Evolutionary conservation across 176 grass and related monocot genomes (phyloP), one percentile per base, ranked within the genome.

Genomic region (Oryza australiensis): DNA sequence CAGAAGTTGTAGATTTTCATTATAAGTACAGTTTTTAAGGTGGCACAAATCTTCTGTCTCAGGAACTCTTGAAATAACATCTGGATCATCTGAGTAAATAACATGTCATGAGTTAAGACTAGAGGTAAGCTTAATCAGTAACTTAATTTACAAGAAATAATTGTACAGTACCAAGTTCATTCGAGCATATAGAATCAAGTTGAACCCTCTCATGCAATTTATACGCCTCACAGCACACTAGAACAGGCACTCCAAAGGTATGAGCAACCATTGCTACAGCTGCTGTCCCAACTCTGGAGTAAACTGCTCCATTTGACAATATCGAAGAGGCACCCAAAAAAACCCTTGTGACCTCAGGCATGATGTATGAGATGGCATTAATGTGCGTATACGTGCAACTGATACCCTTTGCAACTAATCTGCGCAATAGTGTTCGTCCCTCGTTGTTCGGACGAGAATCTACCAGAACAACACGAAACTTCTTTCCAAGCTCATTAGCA

Each of bases 171-270:
- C 94, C 94, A 77, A 97, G 82, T 83, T 94, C 94, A 75, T 97
- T 97, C 22, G 43, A 89, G 75, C 91, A 94, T 89, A 97, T 94
- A 30, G 87, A 97, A 88, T 94, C 94, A 43, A 97, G 84, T 80
- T 97, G 94, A 60, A 91, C 89, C 55, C 94, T 91, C 86, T 97
- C 94, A 81, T 90, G 82, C 82, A 97, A 94, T 45, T 97, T 97
- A 84, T 91, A 97, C 77, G 94, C 91, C 78, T 91, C 91, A 65
- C 89, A 97, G 62, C 89, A 97, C 30, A 97, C 74, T 64, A 97
- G 79, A 81, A 97, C 94, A 68, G 91, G 89, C 76, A 91, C 87
- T 48, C 60, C 57, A 83, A 89, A 93, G 38, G 88, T 78, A 84
- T 93, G 86, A 73, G 91, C 91, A 80, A 93, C 84, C 94, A 94